Percentiles rank a stretch among this genome's conserved stretches.
These are phyloP conservation scores for Cadophora sp. DNA, from an alignment of 2,329 filamentous ascomycete species.

Conservation along the genomic window DNA sequence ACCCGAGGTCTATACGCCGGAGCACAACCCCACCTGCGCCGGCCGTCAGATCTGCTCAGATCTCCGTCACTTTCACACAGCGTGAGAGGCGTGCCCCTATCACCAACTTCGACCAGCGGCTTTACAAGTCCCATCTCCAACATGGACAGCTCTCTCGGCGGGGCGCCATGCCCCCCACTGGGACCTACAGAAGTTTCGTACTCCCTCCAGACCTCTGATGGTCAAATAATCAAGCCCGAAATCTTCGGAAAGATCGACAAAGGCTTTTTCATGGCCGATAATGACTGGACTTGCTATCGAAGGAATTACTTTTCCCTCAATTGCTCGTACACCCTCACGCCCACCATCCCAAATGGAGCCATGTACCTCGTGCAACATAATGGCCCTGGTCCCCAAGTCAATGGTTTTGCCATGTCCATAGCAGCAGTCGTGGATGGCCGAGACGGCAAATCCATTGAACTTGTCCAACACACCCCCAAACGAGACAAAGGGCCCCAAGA, in stretches of 20 bases:
- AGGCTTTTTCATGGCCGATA: slow-evolving; percentile 70
- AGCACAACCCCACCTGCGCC: slow-evolving; percentile 42
- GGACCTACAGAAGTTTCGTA: slow-evolving; percentile 50
- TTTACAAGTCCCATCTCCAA: slow-evolving; percentile 45
- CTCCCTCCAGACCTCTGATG: slow-evolving; percentile 57
- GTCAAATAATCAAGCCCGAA: slow-evolving; percentile 61
- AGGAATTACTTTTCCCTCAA: slow-evolving; percentile 75
- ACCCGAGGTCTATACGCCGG: slow-evolving; percentile 44
- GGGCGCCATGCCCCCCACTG: slow-evolving; percentile 45
- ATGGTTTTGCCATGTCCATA: slow-evolving; percentile 69
- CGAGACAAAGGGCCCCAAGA: slow-evolving; percentile 73
- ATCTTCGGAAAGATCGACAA: slow-evolving; percentile 74
- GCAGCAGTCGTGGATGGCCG: slow-evolving; percentile 70
- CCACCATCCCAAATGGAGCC: slow-evolving; percentile 50
- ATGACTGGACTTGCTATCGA: slow-evolving; percentile 77
- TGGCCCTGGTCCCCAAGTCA: slow-evolving; percentile 50
- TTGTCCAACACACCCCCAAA: slow-evolving; percentile 80
- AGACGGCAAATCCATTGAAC: slow-evolving; percentile 68
- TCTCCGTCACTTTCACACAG: slow-evolving; percentile 43
- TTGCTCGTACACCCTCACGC: slow-evolving; percentile 66
- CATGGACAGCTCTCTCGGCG: slow-evolving; percentile 42
- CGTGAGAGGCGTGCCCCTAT: slow-evolving; percentile 43
- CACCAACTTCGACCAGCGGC: slow-evolving; percentile 44
- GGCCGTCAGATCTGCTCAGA: slow-evolving; percentile 43
- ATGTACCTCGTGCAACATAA: slow-evolving; percentile 46